Conservation (phyloP, 441 rosid species). For the Flueggea neowawraea region DNA sequence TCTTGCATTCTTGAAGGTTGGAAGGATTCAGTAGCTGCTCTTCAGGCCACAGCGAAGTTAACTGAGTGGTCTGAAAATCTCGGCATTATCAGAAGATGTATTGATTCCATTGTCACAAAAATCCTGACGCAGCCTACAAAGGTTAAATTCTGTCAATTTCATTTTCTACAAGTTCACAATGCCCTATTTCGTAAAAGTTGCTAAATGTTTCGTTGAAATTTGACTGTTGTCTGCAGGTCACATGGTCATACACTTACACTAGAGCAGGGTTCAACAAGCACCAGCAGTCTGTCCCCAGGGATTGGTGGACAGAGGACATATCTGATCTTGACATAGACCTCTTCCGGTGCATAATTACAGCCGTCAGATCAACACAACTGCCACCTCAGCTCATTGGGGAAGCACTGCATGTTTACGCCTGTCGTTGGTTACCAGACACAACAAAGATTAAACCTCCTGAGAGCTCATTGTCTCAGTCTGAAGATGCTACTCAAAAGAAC, state of each 20-base stretch:
- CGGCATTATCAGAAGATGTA: slow-evolving; percentile 80
- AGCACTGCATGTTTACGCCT: slow-evolving; percentile 93
- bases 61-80: slow-evolving; percentile 93
- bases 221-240: slow-evolving; percentile 45
- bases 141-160: slow-evolving; percentile 31
- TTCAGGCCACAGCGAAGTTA: slow-evolving; percentile 65
- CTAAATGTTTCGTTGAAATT: not conserved
- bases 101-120: slow-evolving; percentile 81
- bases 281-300: slow-evolving; percentile 74
- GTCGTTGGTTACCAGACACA: slow-evolving; percentile 89
- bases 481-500: slow-evolving; percentile 39
- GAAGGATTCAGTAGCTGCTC: slow-evolving; percentile 83
- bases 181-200: not conserved
- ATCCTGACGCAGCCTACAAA: slow-evolving; percentile 65
- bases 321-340: slow-evolving; percentile 90
- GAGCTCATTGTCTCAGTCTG: slow-evolving; percentile 45
- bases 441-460: slow-evolving; percentile 39
- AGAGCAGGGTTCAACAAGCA: slow-evolving; percentile 70
- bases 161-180: not conserved
- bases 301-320: slow-evolving; percentile 99
- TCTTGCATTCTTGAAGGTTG: slow-evolving; percentile 95
- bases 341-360: slow-evolving; percentile 67
- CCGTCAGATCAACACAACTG: slow-evolving; percentile 63
- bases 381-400: slow-evolving; percentile 92
- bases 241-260: slow-evolving; percentile 94